Evolutionary conservation across 2,329 filamentous ascomycete species (phyloP), one percentile per base, ranked within the genome.

Genomic region (Penicillium sp.): DNA sequence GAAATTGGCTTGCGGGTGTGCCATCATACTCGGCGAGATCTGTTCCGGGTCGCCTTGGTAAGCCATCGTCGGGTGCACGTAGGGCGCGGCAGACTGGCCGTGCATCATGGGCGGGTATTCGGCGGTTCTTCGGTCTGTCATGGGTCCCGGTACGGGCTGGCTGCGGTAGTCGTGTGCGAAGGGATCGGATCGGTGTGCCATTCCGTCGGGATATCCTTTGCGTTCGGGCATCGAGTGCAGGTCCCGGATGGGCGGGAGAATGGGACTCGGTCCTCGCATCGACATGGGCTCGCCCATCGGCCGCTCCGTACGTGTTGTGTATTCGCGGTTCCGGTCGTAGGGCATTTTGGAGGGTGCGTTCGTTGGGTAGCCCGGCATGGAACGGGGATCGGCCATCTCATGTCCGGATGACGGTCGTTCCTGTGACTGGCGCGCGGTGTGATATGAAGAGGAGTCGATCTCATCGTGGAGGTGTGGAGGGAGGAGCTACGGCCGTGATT

Each of bases 401-500:
- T 67, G 68, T 13, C 53, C 54, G 31, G 64, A 69, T 27, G 51
- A 46, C 25, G 65, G 64, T 20, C 64, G 66, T 25, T 70, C 68
- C 52, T 64, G 66, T 41, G 63, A 61, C 48, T 61, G 57, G 42
- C 59, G 63, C 8, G 66, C 60, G 38, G 57, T 60, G 48, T 63
- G 64, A 54, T 68, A 72, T 54, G 70, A 61, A 11, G 66, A 67
- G 20, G 71, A 72, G 30, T 74, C 71, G 53, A 74, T 74, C 53
- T 72, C 71, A 54, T 73, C 70, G 52, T 74, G 71, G 9, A 74
- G 64, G 54, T 74, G 69, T 50, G 70, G 63, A 24, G 71, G 71
- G 13, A 74, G 69, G 11, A 74, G 62, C 71, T 74, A 43, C 14
- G 13, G 39, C 62, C 48, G 16, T 53, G 20, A 28, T 20, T 5